Percentiles rank a stretch among this genome's conserved stretches.
These are phyloP conservation scores for Ehretia macrophylla DNA, from an alignment of 257 asterid species.

Conservation along the genomic window DNA sequence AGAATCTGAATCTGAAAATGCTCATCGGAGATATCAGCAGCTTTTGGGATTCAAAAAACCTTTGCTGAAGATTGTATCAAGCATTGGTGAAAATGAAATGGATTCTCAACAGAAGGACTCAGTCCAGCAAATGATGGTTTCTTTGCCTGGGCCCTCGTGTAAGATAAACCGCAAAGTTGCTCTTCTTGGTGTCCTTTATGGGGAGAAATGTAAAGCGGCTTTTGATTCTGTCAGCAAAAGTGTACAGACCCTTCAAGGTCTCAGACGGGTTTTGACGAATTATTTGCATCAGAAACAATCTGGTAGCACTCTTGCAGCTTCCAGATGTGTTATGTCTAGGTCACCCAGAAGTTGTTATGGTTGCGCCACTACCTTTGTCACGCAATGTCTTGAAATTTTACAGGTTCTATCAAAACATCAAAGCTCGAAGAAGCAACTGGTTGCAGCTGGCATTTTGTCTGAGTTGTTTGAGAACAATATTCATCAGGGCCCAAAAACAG, in stretches of 20 bases:
- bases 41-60: conserved; percentile 99
- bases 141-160: conserved; percentile 98
- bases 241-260: conserved; percentile 98
- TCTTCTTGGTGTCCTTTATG: conserved; percentile 98
- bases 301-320: conserved; percentile 60
- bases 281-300: conserved; percentile 92
- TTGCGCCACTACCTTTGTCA: conserved; percentile 89
- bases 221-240: conserved; percentile 99
- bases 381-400: conserved; percentile 92
- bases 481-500: conserved; percentile 97
- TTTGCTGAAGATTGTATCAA: conserved; percentile 87
- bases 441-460: conserved; percentile 81
- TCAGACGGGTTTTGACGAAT: conserved; percentile 86
- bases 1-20: conserved; percentile 97
- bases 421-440: conserved; percentile 87
- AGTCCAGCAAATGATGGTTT: conserved; percentile 99
- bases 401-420: conserved; percentile 85
- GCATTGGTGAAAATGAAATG: conserved; percentile 98
- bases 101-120: conserved; percentile 99
- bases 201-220: conserved; percentile 99
- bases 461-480: conserved; percentile 97
- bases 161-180: conserved; percentile 98
- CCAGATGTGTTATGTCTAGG: conserved; percentile 86
- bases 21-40: conserved; percentile 97
- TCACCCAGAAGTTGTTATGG: conserved; percentile 98